Percentiles rank a stretch among this genome's conserved stretches.
These are phyloP conservation scores for Scedosporium minutisporum DNA, from an alignment of 2,329 filamentous ascomycete genomes.

Conservation along the genomic window DNA sequence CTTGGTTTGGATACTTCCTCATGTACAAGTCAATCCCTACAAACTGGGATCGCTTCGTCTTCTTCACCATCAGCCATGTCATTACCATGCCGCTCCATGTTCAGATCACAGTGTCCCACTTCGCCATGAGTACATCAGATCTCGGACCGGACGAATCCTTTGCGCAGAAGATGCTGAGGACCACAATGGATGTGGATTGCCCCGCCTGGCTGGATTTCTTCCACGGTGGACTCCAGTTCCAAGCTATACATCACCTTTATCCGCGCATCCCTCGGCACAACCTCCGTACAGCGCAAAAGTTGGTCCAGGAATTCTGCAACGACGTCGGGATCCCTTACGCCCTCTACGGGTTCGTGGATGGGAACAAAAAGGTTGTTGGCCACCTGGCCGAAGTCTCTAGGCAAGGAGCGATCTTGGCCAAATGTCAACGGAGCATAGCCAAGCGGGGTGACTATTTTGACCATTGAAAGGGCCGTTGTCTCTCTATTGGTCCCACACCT, in stretches of 20 bases:
- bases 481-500: background rate
- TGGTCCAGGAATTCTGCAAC: slow-evolving; percentile 72
- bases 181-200: slow-evolving; percentile 89
- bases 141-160: slow-evolving; percentile 79
- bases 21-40: slow-evolving; percentile 64
- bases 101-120: slow-evolving; percentile 86
- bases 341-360: slow-evolving; percentile 73
- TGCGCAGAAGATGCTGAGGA: slow-evolving; percentile 81
- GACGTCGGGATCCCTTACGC: slow-evolving; percentile 80
- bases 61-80: slow-evolving; percentile 71
- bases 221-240: slow-evolving; percentile 82
- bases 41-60: slow-evolving; percentile 59
- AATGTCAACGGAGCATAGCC: slow-evolving; percentile 48
- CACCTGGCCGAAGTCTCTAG: slow-evolving; percentile 68
- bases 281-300: slow-evolving; percentile 60
- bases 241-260: slow-evolving; percentile 79
- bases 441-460: slow-evolving; percentile 7
- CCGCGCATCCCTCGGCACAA: slow-evolving; percentile 80
- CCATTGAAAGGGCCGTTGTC: background rate
- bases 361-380: slow-evolving; percentile 72
- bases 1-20: slow-evolving; percentile 76
- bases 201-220: slow-evolving; percentile 82
- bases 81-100: slow-evolving; percentile 74
- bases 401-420: slow-evolving; percentile 67
- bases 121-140: slow-evolving; percentile 86